phyloP scores from a whole-genome alignment of 2,329 filamentous ascomycete genomes.

The Ophiocordyceps camponoti-leonardi region DNA sequence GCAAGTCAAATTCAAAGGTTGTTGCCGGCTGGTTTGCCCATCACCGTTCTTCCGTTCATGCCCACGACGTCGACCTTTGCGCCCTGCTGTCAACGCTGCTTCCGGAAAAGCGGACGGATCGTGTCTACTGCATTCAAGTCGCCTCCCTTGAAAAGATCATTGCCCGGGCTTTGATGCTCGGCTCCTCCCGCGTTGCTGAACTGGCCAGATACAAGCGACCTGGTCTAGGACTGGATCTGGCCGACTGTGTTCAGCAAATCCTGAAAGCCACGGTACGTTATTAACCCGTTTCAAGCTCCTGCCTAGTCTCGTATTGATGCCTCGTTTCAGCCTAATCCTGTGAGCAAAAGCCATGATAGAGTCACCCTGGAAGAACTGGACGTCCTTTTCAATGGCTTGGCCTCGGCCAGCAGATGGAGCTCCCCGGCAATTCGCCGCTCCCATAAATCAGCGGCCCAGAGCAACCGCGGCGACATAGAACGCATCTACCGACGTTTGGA shows the following conservation, averaged over 20 bases:
- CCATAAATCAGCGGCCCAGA: conserved; percentile 6
- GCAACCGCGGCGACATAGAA: conserved; percentile 29
- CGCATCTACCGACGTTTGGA: conserved; percentile 40
- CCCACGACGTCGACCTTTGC: conserved; percentile 34
- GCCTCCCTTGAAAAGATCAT: conserved; percentile 48
- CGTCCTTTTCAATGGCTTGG: conserved; percentile 42
- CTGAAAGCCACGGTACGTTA: conserved; percentile 39
- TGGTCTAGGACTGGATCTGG: conserved; percentile 47
- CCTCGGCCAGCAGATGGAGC: conserved; percentile 54
- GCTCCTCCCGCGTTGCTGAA: conserved; percentile 39
- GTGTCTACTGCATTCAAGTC: conserved; percentile 57
- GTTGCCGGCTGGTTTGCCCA: conserved; percentile 52
- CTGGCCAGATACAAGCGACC: conserved; percentile 45
- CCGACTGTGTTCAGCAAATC: conserved; percentile 49
- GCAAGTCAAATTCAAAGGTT: conserved; percentile 15
- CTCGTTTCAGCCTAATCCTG: conserved; percentile 24
- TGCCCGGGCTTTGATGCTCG: conserved; percentile 46
- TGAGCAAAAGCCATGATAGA: conserved; percentile 10
- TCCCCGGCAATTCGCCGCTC: conserved; percentile 38
- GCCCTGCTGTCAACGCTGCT: conserved; percentile 62
- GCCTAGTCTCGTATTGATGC: background rate
- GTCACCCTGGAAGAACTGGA: conserved; percentile 63
- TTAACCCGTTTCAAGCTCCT: conserved; percentile 1
- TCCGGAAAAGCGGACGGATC: conserved; percentile 58
- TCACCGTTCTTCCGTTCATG: conserved; percentile 41